Percentiles rank a stretch among this genome's conserved stretches.
phyloP scores from a whole-genome alignment of 495 filamentous ascomycete species.

The Neurospora pannonica region DNA sequence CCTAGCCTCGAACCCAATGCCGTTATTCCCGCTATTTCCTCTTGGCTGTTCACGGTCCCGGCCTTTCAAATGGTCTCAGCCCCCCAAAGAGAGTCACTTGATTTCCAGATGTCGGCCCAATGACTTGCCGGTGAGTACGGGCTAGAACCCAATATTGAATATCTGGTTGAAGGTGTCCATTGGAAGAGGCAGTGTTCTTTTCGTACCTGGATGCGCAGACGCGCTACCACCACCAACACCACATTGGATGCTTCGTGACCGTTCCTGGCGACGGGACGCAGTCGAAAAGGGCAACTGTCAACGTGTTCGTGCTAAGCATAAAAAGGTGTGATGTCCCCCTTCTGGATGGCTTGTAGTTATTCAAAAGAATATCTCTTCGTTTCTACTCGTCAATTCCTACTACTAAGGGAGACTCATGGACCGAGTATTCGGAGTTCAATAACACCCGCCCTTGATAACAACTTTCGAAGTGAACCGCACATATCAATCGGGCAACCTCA shows the following conservation, averaged over 20 bases:
- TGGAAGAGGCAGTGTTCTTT: neutral
- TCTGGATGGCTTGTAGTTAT: neutral
- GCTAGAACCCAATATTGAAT: neutral
- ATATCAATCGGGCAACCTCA: neutral
- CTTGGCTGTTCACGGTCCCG: neutral
- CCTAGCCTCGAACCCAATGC: neutral
- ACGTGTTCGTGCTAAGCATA: neutral
- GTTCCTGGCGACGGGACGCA: neutral
- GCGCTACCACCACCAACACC: neutral
- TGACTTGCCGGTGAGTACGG: neutral
- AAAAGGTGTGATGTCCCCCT: neutral
- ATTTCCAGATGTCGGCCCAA: neutral
- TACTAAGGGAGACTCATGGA: neutral
- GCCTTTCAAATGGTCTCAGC: neutral
- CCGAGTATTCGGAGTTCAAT: neutral
- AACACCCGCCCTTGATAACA: neutral
- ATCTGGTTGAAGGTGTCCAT: neutral
- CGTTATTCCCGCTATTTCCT: neutral
- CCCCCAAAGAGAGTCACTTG: neutral
- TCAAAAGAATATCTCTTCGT: neutral
- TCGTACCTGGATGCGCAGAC: neutral
- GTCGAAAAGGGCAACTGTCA: neutral
- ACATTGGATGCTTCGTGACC: neutral
- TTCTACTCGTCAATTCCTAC: neutral
- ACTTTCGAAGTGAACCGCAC: no score